These are phyloP conservation scores for Aspergillus sp. DNA, from an alignment of 2,329 filamentous ascomycete genomes.

Conservation along the genomic window DNA sequence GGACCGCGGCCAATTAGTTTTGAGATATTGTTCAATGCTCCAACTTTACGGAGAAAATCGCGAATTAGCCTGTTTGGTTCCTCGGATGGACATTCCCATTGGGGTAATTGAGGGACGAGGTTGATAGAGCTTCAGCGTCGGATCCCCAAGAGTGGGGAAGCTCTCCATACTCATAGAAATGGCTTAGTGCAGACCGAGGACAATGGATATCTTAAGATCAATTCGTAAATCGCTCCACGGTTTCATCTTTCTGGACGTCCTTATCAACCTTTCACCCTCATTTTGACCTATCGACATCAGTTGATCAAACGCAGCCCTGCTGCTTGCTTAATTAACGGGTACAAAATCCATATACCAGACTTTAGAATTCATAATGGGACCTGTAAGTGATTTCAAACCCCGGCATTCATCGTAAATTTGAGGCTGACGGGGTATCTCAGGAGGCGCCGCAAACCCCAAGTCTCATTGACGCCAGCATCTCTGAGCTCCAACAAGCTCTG, in stretches of 20 bases:
- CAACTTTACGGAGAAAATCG: background rate
- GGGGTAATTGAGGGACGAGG: background rate
- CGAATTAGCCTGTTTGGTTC: background rate
- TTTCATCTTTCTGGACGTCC: no score
- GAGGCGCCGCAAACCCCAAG: constrained; percentile 10
- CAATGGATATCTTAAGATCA: no score
- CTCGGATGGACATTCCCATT: background rate
- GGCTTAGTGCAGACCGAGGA: no score
- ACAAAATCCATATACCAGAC: no score
- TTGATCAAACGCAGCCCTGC: no score
- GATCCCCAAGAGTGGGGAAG: background rate
- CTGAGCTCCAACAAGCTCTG: constrained; percentile 46
- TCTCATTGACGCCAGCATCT: constrained; percentile 51
- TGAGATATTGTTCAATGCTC: background rate
- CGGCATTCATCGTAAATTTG: background rate
- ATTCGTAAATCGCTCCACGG: no score
- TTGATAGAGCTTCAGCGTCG: background rate
- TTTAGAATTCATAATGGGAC: no score
- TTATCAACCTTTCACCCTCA: no score
- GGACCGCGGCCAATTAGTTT: background rate
- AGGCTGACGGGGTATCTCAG: background rate
- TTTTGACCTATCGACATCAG: no score
- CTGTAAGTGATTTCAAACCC: no score
- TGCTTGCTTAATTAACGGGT: no score
- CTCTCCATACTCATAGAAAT: no score